These are phyloP conservation scores for Hypoxylon trugodes DNA, from an alignment of 495 filamentous ascomycete species.

Conservation along the genomic window DNA sequence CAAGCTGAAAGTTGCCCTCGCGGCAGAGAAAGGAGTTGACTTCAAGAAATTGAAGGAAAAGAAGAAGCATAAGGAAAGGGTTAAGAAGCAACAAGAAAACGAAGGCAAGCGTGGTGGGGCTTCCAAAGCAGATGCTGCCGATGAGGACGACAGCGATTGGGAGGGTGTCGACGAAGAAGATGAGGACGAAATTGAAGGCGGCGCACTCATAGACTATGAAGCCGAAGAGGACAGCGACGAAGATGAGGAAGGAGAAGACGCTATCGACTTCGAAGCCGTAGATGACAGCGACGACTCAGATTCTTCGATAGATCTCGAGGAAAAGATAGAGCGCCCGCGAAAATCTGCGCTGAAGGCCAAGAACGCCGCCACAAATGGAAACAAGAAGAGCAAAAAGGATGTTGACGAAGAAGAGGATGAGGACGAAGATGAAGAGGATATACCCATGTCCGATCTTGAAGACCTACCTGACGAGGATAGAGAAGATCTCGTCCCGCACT, in stretches of 20 bases:
- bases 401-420: conserved; percentile 51
- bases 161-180: conserved; percentile 57
- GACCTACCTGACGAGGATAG: conserved; percentile 80
- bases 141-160: conserved; percentile 50
- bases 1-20: conserved; percentile 71
- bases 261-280: conserved; percentile 38
- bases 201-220: conserved; percentile 17
- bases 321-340: conserved; percentile 45
- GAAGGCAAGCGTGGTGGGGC: conserved; percentile 49
- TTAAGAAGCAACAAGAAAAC: conserved; percentile 59
- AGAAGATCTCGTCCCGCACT: conserved; percentile 85
- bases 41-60: conserved; percentile 70
- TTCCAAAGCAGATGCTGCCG: conserved; percentile 45
- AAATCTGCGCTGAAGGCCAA: conserved; percentile 41
- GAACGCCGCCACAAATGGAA: conserved; percentile 54
- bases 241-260: conserved; percentile 20
- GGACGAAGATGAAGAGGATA: conserved; percentile 65
- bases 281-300: conserved; percentile 46
- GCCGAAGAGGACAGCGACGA: conserved; percentile 30
- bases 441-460: conserved; percentile 83
- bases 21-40: conserved; percentile 72
- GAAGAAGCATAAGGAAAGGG: conserved; percentile 61
- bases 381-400: conserved; percentile 43
- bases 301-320: conserved; percentile 49
- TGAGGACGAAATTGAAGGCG: conserved; percentile 46